Evolutionary conservation across 2,329 filamentous ascomycete species (phyloP), one percentile per base, ranked within the genome.

Genomic region (Cylindrodendrum hubeiense): DNA sequence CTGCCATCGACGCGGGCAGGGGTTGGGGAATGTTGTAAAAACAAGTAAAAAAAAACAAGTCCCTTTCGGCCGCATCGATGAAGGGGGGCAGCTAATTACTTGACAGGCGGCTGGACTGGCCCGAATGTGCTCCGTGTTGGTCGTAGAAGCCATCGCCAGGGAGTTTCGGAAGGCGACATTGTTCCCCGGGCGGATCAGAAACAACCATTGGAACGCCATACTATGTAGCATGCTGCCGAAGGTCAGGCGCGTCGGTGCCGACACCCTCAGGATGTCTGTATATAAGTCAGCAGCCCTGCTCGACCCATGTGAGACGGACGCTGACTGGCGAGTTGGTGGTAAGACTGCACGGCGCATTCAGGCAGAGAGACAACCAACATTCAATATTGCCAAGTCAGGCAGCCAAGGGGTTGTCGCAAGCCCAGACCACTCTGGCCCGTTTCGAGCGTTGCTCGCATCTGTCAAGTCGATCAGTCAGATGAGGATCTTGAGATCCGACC

Each of bases 391-490:
- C 39, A 67, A 63, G 54, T 53, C 51, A 41, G 26, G 50, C 46
- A 60, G 28, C n/a, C 33, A 53, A 47, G 30, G 44, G 58, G 55
- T 49, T 50, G 43, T 43, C 30, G 49, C 37, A 4, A 64, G 56
- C 59, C 67, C 65, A 58, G 57, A 63, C 63, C 57, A 55, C 21
- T 60, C 37, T 47, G 51, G 57, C 26, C 39, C 44, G 50, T 55
- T 52, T 43, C 49, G 53, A 60, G 57, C 39, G 55, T 64, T 60
- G 46, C 61, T 64, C 33, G 57, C 54, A 72, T 71, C 69, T 72
- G 34, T 46, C 44, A 46, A 65, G 65, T 56, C 68, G 51, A 73
- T 58, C 47, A 57, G 71, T 61, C 56, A 53, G 64, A 53, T 59
- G 57, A 58, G 50, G 43, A 53, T 70, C 28, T 50, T 33, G 44